Evolutionary conservation across 208 protist species (phyloP), one percentile per base, ranked within the genome.

Genomic region (Tritrichomonas foetus): DNA sequence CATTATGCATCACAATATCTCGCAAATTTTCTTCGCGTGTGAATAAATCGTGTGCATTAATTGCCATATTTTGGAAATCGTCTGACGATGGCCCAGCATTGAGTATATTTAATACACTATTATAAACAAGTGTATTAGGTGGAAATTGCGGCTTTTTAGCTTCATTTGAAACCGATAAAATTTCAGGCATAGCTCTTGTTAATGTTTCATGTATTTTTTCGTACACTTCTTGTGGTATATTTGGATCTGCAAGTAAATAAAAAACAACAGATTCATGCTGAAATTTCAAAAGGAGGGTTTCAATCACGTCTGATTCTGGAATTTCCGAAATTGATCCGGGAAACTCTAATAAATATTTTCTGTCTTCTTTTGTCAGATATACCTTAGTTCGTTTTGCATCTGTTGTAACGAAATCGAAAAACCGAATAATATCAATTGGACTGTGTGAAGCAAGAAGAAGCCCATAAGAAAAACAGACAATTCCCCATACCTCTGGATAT

Each of bases 41-140:
- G 27, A 89, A 89, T n/a, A 61, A 47, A 57, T 89, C 78, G 39
- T 89, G 78, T 20, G 78, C 41, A 5, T 89, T n/a, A 61, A 89
- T 89, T 20, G 78, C 78, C 8, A 27, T 53, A 25, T 44, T 49
- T 89, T 49, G 9, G 47, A 89, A 89, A 57, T 44, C 47, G 5
- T 44, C 41, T 20, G 78, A 47, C 57, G 78, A 14, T 39, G 41
- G 27, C 25, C 78, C 78, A 39, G n/a, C 25, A 25, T 36, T n/a
- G 1, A 89, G 47, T 9, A 89, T n/a, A 89, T 89, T 89, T n/a
- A 89, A 89, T 41, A 33, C 78, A 0, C 27, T 57, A 57, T 89
- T 49, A 39, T 89, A 89, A 22, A 89, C 78, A 20, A 89, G 53
- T 39, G 78, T 57, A 89, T 89, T 89, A 16, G 53, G 53, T 16